Base-by-base conservation (phyloP, 202 grass and related monocot species). In the Tripidium arundinaceum region DNA sequence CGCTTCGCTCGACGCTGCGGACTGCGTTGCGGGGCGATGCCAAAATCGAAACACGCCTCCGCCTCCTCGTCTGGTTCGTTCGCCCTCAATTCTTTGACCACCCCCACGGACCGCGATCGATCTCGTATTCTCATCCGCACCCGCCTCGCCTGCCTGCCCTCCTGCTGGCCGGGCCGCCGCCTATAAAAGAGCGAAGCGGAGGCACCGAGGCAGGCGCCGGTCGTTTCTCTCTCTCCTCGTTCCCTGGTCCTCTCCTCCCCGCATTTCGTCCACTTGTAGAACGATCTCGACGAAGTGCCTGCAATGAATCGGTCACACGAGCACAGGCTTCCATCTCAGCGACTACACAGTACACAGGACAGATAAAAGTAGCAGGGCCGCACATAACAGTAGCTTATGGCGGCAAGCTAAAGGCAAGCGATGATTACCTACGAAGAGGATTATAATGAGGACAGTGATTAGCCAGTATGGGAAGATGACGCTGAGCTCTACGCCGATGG, bases 401-500 rank as follows among this genome's bases (percentile, higher is more conserved):
- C 21, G 59, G 82, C 22, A 6, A 11, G 77, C 27, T 15, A 10
- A 12, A 52, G 58, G 40, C 10, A 31, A 69, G 6, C 6, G 24
- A 28, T 58, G 50, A 34, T 27, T 80, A 99, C 96, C 93, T 87
- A 90, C 8, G 67, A 99, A 99, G 41, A 99, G 97, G 60, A 97
- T 87, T 65, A 99, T 99, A 60, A 99, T 99, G 70, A 99, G 93
- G 50, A 99, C 31, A 54, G 97, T 97, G 81, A 99, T 93, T 79
- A 99, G 89, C 97, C 97, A 99, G 84, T 81, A 99, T 13, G 97
- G 97, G 78, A 99, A 99, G 62, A 93, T 80, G 14, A 99, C 91
- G 76, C 97, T 99, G 39, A 99, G 93, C 68, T 99, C 93, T 57
- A 99, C 97, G 3, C 97, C 97, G 39, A 97, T 87, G 65, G 97